phyloP scores from a whole-genome alignment of 2,329 filamentous ascomycete genomes.

The Westerdykella aurantiaca region DNA sequence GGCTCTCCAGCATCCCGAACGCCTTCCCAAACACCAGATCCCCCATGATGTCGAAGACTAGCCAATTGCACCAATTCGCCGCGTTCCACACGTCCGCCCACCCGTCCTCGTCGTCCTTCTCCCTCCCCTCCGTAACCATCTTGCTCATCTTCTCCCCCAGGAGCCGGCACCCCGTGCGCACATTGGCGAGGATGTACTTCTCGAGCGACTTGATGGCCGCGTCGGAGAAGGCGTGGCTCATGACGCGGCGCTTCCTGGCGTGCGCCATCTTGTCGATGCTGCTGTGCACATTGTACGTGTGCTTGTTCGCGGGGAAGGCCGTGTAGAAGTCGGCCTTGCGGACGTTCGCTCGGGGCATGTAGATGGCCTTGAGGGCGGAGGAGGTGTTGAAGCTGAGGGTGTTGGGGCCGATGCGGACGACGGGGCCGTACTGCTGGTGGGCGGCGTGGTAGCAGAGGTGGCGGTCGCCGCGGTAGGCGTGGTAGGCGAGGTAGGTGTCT shows the following conservation, averaged over 20 bases:
- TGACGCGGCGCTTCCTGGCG: conserved; percentile 43
- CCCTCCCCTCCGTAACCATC: conserved; percentile 4
- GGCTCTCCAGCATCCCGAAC: conserved; percentile 40
- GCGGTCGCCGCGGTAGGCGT: conserved; percentile 67
- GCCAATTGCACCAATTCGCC: conserved; percentile 41
- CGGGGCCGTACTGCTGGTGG: conserved; percentile 64
- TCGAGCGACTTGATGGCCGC: conserved; percentile 43
- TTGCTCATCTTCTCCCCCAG: conserved; percentile 20
- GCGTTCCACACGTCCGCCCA: conserved; percentile 43
- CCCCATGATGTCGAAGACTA: conserved; percentile 50
- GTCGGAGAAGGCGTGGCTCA: conserved; percentile 45
- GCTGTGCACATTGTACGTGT: conserved; percentile 41
- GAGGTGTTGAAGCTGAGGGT: conserved; percentile 71
- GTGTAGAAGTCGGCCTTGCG: conserved; percentile 47
- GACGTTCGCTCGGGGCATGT: conserved; percentile 45
- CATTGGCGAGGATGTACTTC: conserved; percentile 41
- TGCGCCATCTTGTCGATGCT: conserved; percentile 43
- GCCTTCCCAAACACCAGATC: conserved; percentile 44
- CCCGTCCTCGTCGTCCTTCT: conserved; percentile 14
- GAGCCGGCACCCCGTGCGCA: conserved; percentile 37
- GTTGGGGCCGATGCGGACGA: conserved; percentile 75
- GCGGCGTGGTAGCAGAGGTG: conserved; percentile 67
- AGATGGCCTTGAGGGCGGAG: conserved; percentile 46
- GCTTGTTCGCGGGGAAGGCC: conserved; percentile 41
- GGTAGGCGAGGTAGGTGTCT: conserved; percentile 48